Evolutionary conservation across 306 rosid species (phyloP).

Genomic region (Senna siamea): DNA sequence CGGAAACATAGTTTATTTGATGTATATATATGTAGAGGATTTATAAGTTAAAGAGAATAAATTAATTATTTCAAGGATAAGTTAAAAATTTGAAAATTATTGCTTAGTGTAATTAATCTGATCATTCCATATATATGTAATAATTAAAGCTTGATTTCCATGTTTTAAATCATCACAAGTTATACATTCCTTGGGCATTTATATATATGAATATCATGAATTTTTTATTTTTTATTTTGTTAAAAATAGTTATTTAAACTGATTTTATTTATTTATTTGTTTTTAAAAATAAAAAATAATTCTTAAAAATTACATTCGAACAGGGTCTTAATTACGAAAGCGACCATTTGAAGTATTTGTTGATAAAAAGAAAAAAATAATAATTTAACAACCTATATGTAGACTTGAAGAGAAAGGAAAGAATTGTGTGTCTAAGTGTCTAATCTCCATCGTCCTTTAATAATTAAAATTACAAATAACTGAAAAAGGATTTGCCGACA

Average conservation of each 20-base stretch:
- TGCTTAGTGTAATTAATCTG: neutral
- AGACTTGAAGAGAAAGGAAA: conserved; percentile 33
- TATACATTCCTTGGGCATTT: too few species aligned
- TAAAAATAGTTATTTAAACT: too few species aligned
- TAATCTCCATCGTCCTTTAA: conserved; percentile 11
- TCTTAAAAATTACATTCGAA: too few species aligned
- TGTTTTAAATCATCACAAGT: neutral
- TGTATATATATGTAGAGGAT: neutral
- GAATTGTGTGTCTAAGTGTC: conserved; percentile 30
- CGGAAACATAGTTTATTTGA: too few species aligned
- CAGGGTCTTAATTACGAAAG: too few species aligned
- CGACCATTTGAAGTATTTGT: neutral
- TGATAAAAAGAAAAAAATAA: neutral
- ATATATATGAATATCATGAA: too few species aligned
- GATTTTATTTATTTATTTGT: too few species aligned
- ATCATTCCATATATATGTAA: too few species aligned
- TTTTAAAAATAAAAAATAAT: too few species aligned
- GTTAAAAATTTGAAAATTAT: conserved; percentile 1
- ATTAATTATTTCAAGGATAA: neutral
- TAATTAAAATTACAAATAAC: conserved; percentile 8
- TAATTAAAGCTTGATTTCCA: too few species aligned
- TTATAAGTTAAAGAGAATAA: neutral
- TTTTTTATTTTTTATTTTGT: too few species aligned
- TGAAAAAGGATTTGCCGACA: conserved; percentile 50
- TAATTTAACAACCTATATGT: neutral